Base-by-base conservation (phyloP, 2,329 filamentous ascomycete genomes). In the Pseudogymnoascus sp. region DNA sequence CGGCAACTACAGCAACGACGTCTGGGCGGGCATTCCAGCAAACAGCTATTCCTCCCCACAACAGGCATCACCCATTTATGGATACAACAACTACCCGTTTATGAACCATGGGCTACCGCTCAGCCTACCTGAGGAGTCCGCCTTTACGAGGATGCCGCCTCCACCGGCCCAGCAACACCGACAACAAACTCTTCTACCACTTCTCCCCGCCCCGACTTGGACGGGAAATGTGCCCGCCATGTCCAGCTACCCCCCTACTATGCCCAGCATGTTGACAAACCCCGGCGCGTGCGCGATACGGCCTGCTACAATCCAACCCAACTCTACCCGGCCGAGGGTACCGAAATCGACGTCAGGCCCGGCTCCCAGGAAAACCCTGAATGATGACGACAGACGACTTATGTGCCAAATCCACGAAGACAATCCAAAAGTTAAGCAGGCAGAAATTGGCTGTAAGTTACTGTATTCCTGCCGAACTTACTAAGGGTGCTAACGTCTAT, bases 371-470 rank as follows among this genome's bases (percentile, higher is more conserved):
- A 91, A 91, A 76, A 97, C 93, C 1, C 80, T 99, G 69, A 97
- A 92, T 7, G 91, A 96, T 72, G 88, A 91, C 64, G 93, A 97
- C 74, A 89, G 95, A 67, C 85, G 92, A 68, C 84, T 86, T 50
- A 99, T 99, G 93, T 99, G 95, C 75, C 84, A 91, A 72, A 97
- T 93, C 75, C 90, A 93, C 70, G 89, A 95, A 73, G 89, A 96
- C 66, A 88, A 97, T 73, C 95, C 93, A 21, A 88, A 86, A 59
- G 88, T 91, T 53, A 96, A 96, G 77, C 95, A 99, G 78, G 95
- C 92, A 17, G 93, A 97, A 72, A 99, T 99, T 77, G 95, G 95
- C 77, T 84, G 88, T 90, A 79, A 75, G 84, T 74, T 59, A 33
- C 61, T 37, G 13, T n/a, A 23, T 53, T 63, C 10, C 44, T 61